Percentiles rank a stretch among this genome's conserved stretches.
These are phyloP conservation scores for Populus euphratica DNA, from an alignment of 345 rosid genomes.

Conservation along the genomic window DNA sequence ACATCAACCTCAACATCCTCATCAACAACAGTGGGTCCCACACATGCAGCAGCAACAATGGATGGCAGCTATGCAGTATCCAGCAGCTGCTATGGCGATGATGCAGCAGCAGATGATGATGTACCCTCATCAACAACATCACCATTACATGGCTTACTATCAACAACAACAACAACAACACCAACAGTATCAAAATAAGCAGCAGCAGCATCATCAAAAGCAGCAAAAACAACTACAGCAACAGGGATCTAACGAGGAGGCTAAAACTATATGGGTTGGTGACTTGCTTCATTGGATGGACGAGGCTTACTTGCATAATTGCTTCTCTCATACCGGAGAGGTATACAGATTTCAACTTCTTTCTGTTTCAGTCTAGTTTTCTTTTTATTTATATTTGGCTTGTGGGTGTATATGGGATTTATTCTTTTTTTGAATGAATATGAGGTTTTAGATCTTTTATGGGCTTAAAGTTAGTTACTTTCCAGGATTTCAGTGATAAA, in stretches of 20 bases:
- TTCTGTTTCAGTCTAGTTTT: not conserved
- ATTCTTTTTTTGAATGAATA: not conserved
- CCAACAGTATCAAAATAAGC: slow-evolving; percentile 11
- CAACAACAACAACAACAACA: slow-evolving; percentile 36
- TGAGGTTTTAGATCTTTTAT: not conserved
- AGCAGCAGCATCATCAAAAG: slow-evolving; percentile 26
- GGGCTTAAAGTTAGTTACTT: not conserved
- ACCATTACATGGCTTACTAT: slow-evolving; percentile 54
- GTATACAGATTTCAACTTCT: slow-evolving; percentile 19
- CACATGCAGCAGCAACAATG: slow-evolving; percentile 36
- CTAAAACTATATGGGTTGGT: slow-evolving; percentile 78
- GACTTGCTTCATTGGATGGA: slow-evolving; percentile 82
- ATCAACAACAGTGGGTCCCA: slow-evolving; percentile 31
- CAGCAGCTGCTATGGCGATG: slow-evolving; percentile 85
- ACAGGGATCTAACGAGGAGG: slow-evolving; percentile 51
- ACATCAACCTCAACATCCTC: slow-evolving; percentile 26
- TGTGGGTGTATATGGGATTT: not conserved
- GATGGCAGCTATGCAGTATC: slow-evolving; percentile 80
- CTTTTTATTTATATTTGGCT: not conserved
- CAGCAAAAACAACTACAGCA: slow-evolving; percentile 26
- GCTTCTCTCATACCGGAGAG: slow-evolving; percentile 76
- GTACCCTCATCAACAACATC: slow-evolving; percentile 63
- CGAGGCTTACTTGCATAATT: slow-evolving; percentile 66
- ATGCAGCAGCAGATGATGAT: slow-evolving; percentile 97
- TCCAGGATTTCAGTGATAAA: not conserved